Base-by-base conservation (phyloP, 768 basidiomycete species). In the Cubamyces lactineus region DNA sequence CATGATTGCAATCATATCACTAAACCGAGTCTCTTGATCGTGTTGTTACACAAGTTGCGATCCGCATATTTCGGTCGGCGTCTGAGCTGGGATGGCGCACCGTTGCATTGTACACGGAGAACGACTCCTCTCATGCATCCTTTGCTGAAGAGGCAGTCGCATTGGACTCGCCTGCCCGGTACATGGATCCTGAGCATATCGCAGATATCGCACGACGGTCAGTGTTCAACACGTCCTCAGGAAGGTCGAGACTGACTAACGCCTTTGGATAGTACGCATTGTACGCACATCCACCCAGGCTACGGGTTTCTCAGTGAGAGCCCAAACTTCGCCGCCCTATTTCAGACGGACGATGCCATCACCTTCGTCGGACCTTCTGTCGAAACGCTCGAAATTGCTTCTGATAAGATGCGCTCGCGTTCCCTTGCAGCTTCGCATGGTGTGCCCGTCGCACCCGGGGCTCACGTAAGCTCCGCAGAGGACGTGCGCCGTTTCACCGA, bases 371-470 rank as follows among this genome's bases (percentile, higher is more conserved):
- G 74, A 17, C 74, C 74, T 0, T 67, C 69, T 1, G 64, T 69
- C 0, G 60, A 60, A 16, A 63, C 66, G 16, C 59, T 73, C 21
- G 70, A 73, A 17, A 59, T 55, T 23, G 56, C 64, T 3, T 61
- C 64, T 9, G 67, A 71, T 53, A 65, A 65, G 52, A 65, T 73
- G 59, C 69, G 64, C 0, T 72, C 73, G 3, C 67, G 74, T 19
- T 62, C 70, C 26, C 62, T 73, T 3, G 74, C 74, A 4, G 61
- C 67, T 13, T 51, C 69, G 16, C 63, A 70, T 2, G 67, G 67
- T 46, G 75, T 77, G 1, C 74, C 75, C 0, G 72, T 76, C 16
- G 66, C 75, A 7, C 70, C 69, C 1, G 76, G 76, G 9, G 63
- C 62, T 1, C 52, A 26, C 15, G 61, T 75, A 9, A 63, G 70